A percentile compares a stretch with the other conserved stretches of the same genome.
phyloP scores from a whole-genome alignment of 2,329 filamentous ascomycete genomes.

The Fusarium armeniacum region DNA sequence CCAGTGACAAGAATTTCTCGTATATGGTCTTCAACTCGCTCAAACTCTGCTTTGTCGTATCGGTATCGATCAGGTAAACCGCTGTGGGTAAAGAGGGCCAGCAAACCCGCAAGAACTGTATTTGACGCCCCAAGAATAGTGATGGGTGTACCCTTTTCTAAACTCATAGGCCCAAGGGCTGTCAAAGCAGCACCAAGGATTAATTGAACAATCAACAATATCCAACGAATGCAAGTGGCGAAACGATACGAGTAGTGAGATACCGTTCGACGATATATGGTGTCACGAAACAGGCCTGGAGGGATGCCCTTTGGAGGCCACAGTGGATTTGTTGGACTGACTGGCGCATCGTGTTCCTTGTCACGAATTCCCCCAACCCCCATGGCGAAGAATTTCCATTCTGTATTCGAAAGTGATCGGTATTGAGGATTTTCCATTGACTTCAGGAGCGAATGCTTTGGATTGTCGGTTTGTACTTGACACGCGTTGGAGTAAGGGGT shows the following conservation, averaged over 20 bases:
- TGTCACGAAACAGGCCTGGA: constrained; percentile 64
- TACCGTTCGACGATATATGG: constrained; percentile 61
- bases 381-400: constrained; percentile 64
- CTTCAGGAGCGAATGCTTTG: not conserved
- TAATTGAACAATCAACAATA: constrained; percentile 64
- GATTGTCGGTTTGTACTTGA: not conserved
- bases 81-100: constrained; percentile 68
- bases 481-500: not conserved
- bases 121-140: constrained; percentile 66
- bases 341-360: constrained; percentile 59
- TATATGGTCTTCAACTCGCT: constrained; percentile 64
- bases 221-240: constrained; percentile 60
- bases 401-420: constrained; percentile 59
- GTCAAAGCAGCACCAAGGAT: constrained; percentile 64
- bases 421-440: constrained; percentile 39
- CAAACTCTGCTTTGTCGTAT: constrained; percentile 64
- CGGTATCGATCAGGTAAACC: constrained; percentile 67
- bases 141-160: constrained; percentile 57
- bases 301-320: constrained; percentile 65
- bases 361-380: constrained; percentile 63
- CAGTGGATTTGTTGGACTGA: constrained; percentile 59
- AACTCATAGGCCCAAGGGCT: constrained; percentile 62
- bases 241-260: constrained; percentile 61
- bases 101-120: constrained; percentile 64
- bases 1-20: constrained; percentile 64